A percentile compares a stretch with the other conserved stretches of the same genome.
Conservation (phyloP, 2,329 filamentous ascomycete species). For the Fusarium hainanense region DNA sequence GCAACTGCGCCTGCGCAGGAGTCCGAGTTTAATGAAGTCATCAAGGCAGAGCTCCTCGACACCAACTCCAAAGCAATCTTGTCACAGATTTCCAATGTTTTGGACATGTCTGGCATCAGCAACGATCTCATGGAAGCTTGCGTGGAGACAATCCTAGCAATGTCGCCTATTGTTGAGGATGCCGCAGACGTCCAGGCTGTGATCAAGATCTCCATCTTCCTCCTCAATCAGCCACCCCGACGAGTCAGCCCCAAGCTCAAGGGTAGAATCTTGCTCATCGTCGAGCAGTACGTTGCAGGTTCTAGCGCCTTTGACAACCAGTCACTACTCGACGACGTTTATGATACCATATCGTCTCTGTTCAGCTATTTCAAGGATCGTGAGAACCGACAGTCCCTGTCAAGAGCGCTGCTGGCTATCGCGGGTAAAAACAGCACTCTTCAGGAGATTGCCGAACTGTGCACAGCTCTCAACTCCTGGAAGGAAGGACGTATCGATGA, state of each 20-base stretch:
- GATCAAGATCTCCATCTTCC: conserved; percentile 81
- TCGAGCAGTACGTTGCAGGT: conserved; percentile 82
- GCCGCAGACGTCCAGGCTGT: conserved; percentile 79
- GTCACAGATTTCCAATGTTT: conserved; percentile 73
- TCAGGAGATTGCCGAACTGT: conserved; percentile 73
- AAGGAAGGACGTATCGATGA: conserved; percentile 79
- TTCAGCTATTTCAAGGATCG: conserved; percentile 93
- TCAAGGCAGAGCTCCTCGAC: conserved; percentile 66
- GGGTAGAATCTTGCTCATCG: conserved; percentile 79
- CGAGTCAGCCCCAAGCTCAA: conserved; percentile 87
- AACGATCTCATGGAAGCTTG: conserved; percentile 83
- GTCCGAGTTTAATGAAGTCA: conserved; percentile 67
- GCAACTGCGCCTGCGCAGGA: conserved; percentile 65
- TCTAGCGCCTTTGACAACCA: conserved; percentile 58
- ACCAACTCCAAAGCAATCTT: conserved; percentile 70
- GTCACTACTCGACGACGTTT: conserved; percentile 71
- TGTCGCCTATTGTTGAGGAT: conserved; percentile 76
- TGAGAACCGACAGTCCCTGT: conserved; percentile 78
- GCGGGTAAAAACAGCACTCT: conserved; percentile 72
- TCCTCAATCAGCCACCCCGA: conserved; percentile 86
- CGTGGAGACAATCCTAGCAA: conserved; percentile 80
- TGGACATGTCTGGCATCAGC: conserved; percentile 70
- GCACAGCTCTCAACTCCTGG: conserved; percentile 83
- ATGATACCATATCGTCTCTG: conserved; percentile 78
- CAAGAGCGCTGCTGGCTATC: conserved; percentile 77